Conservation (phyloP, 495 filamentous ascomycete species). For the Talaromyces thailandensis region DNA sequence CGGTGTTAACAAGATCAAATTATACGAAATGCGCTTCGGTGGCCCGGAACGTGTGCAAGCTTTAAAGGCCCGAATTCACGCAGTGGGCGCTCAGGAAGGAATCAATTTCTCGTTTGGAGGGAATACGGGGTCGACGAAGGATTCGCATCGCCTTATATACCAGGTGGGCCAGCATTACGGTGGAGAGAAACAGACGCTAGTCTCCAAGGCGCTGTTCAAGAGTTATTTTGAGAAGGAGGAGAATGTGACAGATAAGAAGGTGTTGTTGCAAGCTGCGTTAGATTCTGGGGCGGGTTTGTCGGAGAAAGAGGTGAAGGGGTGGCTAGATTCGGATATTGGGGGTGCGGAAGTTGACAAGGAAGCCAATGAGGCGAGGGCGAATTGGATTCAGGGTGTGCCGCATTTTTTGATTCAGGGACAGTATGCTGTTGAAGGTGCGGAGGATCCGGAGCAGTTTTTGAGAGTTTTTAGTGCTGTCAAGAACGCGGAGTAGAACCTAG, state of each 20-base stretch:
- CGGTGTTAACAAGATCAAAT: constrained; percentile 46
- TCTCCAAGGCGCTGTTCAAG: constrained; percentile 61
- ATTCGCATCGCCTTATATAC: constrained; percentile 68
- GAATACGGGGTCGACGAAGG: constrained; percentile 66
- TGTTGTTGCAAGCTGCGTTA: constrained; percentile 51
- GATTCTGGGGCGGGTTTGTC: constrained; percentile 49
- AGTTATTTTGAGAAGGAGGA: constrained; percentile 70
- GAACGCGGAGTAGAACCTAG: constrained; percentile 16
- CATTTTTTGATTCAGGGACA: constrained; percentile 60
- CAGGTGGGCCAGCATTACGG: constrained; percentile 51
- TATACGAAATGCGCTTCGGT: constrained; percentile 51
- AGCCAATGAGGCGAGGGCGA: constrained; percentile 46
- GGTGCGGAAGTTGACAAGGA: constrained; percentile 64
- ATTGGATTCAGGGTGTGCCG: constrained; percentile 62
- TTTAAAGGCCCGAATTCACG: constrained; percentile 48
- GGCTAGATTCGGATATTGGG: constrained; percentile 54
- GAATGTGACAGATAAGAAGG: constrained; percentile 60
- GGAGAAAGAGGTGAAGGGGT: constrained; percentile 45
- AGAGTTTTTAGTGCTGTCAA: constrained; percentile 46
- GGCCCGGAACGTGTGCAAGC: constrained; percentile 38
- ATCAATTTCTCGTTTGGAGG: constrained; percentile 68
- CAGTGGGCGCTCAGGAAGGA: constrained; percentile 51
- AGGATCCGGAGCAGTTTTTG: constrained; percentile 49
- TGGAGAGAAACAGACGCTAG: constrained; percentile 45
- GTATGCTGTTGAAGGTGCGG: constrained; percentile 55